Evolutionary conservation across 2,329 filamentous ascomycete species (phyloP).

Genomic region (Fusarium nurragi): DNA sequence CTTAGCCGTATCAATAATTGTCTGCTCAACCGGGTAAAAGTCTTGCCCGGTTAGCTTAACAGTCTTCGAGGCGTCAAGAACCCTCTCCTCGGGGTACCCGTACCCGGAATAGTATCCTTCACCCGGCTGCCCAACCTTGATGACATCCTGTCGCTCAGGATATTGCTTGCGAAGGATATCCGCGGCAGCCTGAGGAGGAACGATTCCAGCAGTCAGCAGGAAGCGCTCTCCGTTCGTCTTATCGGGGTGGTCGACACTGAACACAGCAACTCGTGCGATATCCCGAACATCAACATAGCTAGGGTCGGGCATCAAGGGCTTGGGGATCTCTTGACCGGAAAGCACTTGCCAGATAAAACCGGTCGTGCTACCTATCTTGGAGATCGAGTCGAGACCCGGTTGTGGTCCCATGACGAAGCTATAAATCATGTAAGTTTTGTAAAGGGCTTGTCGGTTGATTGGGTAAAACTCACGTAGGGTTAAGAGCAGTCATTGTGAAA

Average conservation of each 20-base stretch:
- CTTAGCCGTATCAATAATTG: constrained; percentile 39
- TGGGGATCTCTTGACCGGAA: constrained; percentile 37
- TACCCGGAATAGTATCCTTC: constrained; percentile 33
- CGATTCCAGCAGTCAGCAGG: constrained; percentile 28
- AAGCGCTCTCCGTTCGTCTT: constrained; percentile 37
- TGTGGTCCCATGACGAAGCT: constrained; percentile 44
- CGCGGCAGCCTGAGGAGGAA: constrained; percentile 37
- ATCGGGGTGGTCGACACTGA: constrained; percentile 32
- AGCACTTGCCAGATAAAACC: constrained; percentile 40
- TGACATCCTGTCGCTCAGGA: constrained; percentile 30
- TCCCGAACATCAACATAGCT: constrained; percentile 41
- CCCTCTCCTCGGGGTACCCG: constrained; percentile 8
- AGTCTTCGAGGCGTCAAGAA: constrained; percentile 35
- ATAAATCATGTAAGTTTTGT: neutral
- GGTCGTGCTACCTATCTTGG: constrained; percentile 33
- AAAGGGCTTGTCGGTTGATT: accelerated
- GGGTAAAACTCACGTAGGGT: constrained; percentile 33
- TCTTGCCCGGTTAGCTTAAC: constrained; percentile 30
- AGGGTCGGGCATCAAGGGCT: constrained; percentile 15
- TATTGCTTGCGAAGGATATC: constrained; percentile 40
- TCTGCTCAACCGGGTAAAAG: constrained; percentile 31
- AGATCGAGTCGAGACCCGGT: constrained; percentile 25
- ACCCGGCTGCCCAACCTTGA: constrained; percentile 35
- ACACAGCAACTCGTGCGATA: constrained; percentile 36
- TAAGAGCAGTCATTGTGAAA: constrained; percentile 39